Evolutionary conservation across 169 alveolate genomes (phyloP).

Genomic region (Cystoisospora suis): DNA sequence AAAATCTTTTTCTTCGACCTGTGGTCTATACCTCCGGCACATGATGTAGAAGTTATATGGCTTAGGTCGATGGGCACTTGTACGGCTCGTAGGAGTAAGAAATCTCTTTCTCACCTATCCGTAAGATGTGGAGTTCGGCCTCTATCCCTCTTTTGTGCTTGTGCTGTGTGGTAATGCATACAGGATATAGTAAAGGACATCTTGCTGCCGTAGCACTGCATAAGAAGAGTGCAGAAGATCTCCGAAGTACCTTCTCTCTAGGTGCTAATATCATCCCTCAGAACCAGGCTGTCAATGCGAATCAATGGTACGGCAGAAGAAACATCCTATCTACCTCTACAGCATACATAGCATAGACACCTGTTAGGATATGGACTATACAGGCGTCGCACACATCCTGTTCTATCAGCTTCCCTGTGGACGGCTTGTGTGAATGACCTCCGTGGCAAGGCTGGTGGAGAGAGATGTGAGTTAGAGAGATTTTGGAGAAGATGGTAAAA

Average conservation of each 20-base stretch:
- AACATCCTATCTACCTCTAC: too few species aligned
- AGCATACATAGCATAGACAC: too few species aligned
- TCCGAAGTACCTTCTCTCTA: slow-evolving; percentile 11
- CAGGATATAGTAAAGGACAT: slow-evolving; percentile 26
- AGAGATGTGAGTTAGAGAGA: too few species aligned
- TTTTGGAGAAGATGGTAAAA: too few species aligned
- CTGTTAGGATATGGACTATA: too few species aligned
- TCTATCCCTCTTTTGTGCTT: too few species aligned
- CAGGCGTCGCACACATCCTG: too few species aligned
- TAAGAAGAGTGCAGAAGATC: background rate
- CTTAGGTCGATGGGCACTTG: background rate
- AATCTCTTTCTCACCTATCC: too few species aligned
- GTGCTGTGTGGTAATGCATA: too few species aligned
- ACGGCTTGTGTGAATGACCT: too few species aligned
- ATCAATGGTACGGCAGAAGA: background rate
- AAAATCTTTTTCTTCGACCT: background rate
- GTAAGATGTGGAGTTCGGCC: background rate
- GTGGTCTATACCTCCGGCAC: background rate
- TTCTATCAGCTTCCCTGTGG: too few species aligned
- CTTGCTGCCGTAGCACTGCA: slow-evolving; percentile 20
- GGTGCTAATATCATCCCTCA: slow-evolving; percentile 26
- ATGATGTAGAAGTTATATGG: background rate
- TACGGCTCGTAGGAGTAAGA: background rate
- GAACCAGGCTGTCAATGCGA: background rate
- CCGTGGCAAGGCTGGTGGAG: too few species aligned